These are phyloP conservation scores for Geosmithia putterillii DNA, from an alignment of 2,329 filamentous ascomycete species.

Conservation along the genomic window DNA sequence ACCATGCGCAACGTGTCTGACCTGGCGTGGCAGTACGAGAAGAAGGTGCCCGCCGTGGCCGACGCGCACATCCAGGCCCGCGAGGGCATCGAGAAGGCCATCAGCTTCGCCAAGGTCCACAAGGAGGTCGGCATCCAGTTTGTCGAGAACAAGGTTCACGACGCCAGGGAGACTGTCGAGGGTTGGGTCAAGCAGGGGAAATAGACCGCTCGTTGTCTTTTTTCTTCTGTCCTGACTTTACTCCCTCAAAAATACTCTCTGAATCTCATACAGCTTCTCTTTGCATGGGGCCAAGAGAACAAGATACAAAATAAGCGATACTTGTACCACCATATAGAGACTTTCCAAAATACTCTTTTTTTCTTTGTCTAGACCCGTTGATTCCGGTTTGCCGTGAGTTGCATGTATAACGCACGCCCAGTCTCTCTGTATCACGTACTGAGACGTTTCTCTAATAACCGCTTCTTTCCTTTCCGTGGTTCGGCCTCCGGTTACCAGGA, in stretches of 20 bases:
- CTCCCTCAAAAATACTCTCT: not conserved
- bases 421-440: too few relatives aligned
- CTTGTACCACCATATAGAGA: constrained; percentile 24
- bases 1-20: constrained; percentile 84
- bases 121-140: constrained; percentile 56
- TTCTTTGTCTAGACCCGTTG: constrained; percentile 2
- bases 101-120: constrained; percentile 64
- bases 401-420: not conserved
- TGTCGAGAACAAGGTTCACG: constrained; percentile 70
- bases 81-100: constrained; percentile 55
- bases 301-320: constrained; percentile 9
- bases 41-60: constrained; percentile 71
- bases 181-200: constrained; percentile 86
- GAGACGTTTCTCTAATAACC: too few relatives aligned
- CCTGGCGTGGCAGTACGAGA: constrained; percentile 85
- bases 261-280: not conserved
- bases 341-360: constrained; percentile 13
- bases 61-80: constrained; percentile 67
- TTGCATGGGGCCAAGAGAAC: not conserved
- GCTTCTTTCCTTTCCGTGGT: too few relatives aligned
- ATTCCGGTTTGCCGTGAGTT: not conserved
- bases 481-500: too few relatives aligned
- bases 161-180: constrained; percentile 67
- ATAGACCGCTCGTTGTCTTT: too few relatives aligned
- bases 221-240: not conserved